Evolutionary conservation across 2,329 filamentous ascomycete genomes (phyloP), one percentile per base, ranked within the genome.

Genomic region (Ophiostoma populinum): DNA sequence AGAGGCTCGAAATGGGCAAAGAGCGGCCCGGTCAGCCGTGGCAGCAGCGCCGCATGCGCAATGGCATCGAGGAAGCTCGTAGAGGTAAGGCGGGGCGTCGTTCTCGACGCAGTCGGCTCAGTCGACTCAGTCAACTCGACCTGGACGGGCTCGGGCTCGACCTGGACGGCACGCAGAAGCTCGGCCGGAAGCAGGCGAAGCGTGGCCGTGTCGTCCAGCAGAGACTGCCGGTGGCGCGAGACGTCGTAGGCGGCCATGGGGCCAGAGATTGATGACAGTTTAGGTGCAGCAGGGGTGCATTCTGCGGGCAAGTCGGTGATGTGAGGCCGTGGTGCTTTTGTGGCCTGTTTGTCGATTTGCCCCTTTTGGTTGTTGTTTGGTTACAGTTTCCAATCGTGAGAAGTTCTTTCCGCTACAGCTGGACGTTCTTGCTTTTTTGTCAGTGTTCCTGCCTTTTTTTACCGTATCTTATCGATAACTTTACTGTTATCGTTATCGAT

Each of bases 1-100:
- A 86, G 58, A 42, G 67, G 61, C 51, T 80, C 74, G 54, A 86
- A 85, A 49, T 79, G 67, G 44, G 69, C 61, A 49, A 90, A 85
- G 50, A 93, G 61, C 38, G 62, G 62, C 49, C 82, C 72, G 47
- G 82, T 87, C 53, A 73, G 67, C 56, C 63, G 60, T 46, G 80
- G 43, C 65, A 72, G 64, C 49, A 92, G 67, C 39, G 81, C 73
- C 40, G 74, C 69, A 47, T 66, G 60, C 46, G 80, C 69, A 48
- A 92, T 61, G 46, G 70, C 69, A 52, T 82, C 70, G 26, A 92
- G 67, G 54, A 85, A 75, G 49, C 68, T 65, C 3, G 36, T 17
- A 3, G 30, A 7, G 8, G 36, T 9, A n/a, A n/a, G n/a, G 18
- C 28, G 35, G n/a, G 17, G 10, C 34, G 24, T 21, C 17, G 16